Evolutionary conservation across 2,329 filamentous ascomycete genomes (phyloP).

Genomic region (Aureobasidium uvarum): DNA sequence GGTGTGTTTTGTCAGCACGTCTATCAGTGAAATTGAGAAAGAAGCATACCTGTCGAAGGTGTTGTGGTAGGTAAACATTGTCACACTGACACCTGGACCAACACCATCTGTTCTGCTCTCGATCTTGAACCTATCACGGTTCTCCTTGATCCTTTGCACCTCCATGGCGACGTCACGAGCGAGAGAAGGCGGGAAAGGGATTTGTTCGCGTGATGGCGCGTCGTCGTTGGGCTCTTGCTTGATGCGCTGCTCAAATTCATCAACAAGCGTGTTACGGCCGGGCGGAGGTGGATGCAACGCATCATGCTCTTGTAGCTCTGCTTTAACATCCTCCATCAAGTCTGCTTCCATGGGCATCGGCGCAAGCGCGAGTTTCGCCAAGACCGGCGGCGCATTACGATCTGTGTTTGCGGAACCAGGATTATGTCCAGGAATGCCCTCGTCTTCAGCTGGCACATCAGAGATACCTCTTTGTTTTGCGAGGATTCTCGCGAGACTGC

Average conservation of each 20-base stretch:
- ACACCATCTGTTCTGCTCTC: slow-evolving; percentile 79
- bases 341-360: slow-evolving; percentile 80
- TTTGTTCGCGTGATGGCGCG: slow-evolving; percentile 66
- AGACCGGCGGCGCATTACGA: slow-evolving; percentile 57
- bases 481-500: slow-evolving; percentile 60
- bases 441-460: slow-evolving; percentile 63
- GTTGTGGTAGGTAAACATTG: slow-evolving; percentile 99
- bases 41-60: slow-evolving; percentile 71
- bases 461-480: slow-evolving; percentile 54
- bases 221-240: slow-evolving; percentile 90
- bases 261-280: slow-evolving; percentile 71
- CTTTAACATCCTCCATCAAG: slow-evolving; percentile 78
- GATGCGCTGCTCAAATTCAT: slow-evolving; percentile 82
- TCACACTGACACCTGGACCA: slow-evolving; percentile 79
- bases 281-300: slow-evolving; percentile 67
- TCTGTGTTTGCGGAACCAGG: slow-evolving; percentile 62
- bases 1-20: slow-evolving; percentile 31
- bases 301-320: slow-evolving; percentile 84
- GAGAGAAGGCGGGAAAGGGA: slow-evolving; percentile 83
- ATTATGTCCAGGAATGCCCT: slow-evolving; percentile 66
- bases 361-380: slow-evolving; percentile 69
- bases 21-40: not conserved
- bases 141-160: slow-evolving; percentile 89
- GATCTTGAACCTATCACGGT: slow-evolving; percentile 86
- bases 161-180: slow-evolving; percentile 91